Base-by-base conservation (phyloP, 805 yeast genomes). In the Schwanniomyces occidentalis region DNA sequence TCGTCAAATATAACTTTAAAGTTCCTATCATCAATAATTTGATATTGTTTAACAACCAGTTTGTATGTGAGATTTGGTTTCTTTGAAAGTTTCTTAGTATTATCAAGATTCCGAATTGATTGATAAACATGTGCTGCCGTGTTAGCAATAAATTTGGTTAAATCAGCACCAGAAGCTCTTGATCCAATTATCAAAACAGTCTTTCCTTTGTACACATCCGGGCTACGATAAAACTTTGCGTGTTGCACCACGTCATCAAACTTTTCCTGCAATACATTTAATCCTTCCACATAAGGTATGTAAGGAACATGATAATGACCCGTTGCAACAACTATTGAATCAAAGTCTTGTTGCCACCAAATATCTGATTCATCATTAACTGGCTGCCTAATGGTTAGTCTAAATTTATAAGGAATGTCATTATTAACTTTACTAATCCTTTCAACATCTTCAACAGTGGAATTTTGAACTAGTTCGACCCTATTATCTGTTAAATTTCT, bases 241-340 rank as follows among this genome's bases (percentile, higher is more conserved):
- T 73, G 78, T 9, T 68, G 54, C 4, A 73, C 51, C 1, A 63
- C 47, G 0, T 38, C 44, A 1, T 55, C 54, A 20, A 63, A 64
- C 26, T 32, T 43, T 28, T 28, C 43, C 28, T 47, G 60, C 52
- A 73, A 54, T n/a, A 56, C 52, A 12, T 44, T 41, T 24, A 72
- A 49, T 0, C 78, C 78, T 4, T 55, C 51, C 4, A 69, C 69
- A 4, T 54, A 50, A 5, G 78, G 78, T 28, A 73, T 63, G 36
- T 42, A 66, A 1, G 78, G 77, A 4, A 65, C 49, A 37, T 69
- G 71, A 46, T 71, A 73, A 49, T 73, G 77, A 14, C 78, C 78
- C 12, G 64, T 62, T 6, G 76, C 71, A 12, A 73, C 59, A 14
- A 71, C 54, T 13, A 73, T 63, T 15, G 65, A 52, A 48, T 73